Conservation (phyloP, 2,329 filamentous ascomycete genomes). For the Epichloe aotearoae region DNA sequence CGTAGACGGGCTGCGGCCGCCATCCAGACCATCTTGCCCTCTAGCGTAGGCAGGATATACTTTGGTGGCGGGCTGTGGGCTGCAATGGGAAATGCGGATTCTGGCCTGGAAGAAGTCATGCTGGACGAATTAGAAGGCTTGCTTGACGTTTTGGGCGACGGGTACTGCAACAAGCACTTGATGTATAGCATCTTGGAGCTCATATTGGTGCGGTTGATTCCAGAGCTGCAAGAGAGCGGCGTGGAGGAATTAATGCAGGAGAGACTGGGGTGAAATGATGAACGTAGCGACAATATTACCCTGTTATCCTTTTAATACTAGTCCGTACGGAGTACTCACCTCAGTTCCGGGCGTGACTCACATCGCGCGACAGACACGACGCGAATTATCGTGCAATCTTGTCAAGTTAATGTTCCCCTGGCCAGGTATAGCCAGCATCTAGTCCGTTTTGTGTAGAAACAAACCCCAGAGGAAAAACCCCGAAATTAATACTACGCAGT, state of each 20-base stretch:
- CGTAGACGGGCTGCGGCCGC: slow-evolving; percentile 54
- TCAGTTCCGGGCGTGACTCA: no score
- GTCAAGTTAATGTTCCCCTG: no score
- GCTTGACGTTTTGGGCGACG: slow-evolving; percentile 63
- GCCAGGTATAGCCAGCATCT: no score
- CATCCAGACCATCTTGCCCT: slow-evolving; percentile 35
- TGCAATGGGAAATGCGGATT: slow-evolving; percentile 12
- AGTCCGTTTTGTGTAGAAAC: no score
- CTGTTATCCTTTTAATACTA: neutral
- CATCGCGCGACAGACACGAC: no score
- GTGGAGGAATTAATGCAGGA: slow-evolving; percentile 62
- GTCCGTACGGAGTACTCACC: neutral
- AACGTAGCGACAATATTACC: neutral
- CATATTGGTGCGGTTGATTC: slow-evolving; percentile 67
- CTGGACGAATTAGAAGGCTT: slow-evolving; percentile 49
- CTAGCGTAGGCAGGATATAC: slow-evolving; percentile 34
- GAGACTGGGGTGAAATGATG: slow-evolving; percentile 33
- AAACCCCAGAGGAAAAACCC: no score
- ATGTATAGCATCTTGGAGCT: slow-evolving; percentile 73
- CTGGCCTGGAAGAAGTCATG: slow-evolving; percentile 25
- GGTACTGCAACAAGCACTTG: slow-evolving; percentile 87
- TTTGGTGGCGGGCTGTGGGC: slow-evolving; percentile 28
- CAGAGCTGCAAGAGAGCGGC: slow-evolving; percentile 64
- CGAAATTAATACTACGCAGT: no score
- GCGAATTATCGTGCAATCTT: no score